phyloP scores from a whole-genome alignment of 1,284 basidiomycete species.

The Microbotryum lychnidis-dioicae region DNA sequence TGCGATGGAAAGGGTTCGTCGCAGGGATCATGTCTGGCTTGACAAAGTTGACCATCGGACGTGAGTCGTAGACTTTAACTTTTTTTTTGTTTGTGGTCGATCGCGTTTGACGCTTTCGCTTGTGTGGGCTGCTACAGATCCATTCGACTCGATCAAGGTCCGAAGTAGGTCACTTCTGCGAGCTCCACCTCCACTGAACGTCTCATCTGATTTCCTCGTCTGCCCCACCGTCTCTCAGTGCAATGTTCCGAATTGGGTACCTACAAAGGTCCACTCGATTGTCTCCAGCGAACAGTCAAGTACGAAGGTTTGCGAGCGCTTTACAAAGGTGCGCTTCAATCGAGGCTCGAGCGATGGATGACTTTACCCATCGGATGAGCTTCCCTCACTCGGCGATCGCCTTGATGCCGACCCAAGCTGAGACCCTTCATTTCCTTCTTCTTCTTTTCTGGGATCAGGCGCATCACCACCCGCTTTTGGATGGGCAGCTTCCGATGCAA shows the following conservation, averaged over 20 bases:
- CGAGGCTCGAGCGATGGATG: neutral
- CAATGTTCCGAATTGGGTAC: constrained; percentile 64
- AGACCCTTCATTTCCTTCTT: too few species aligned
- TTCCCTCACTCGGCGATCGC: neutral
- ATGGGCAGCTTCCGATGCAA: constrained; percentile 66
- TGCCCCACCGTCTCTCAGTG: constrained; percentile 57
- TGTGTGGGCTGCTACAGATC: constrained; percentile 5
- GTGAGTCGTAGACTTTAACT: constrained; percentile 16
- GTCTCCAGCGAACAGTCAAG: constrained; percentile 53
- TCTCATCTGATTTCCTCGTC: neutral
- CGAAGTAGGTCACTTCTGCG: constrained; percentile 1
- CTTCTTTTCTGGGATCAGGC: constrained; percentile 38
- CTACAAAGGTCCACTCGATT: constrained; percentile 60
- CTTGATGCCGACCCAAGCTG: too few species aligned
- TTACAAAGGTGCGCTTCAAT: constrained; percentile 44
- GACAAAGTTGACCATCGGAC: constrained; percentile 43
- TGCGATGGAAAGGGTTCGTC: constrained; percentile 37
- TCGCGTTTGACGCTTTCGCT: too few species aligned
- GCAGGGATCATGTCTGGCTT: constrained; percentile 41
- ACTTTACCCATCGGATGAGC: too few species aligned
- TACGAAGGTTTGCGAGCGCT: constrained; percentile 47
- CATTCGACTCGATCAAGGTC: constrained; percentile 29
- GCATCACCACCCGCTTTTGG: constrained; percentile 65
- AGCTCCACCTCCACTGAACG: neutral
- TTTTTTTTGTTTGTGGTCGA: neutral